phyloP scores from a whole-genome alignment of 2,329 filamentous ascomycete species.

The Domatiomyces globalis region DNA sequence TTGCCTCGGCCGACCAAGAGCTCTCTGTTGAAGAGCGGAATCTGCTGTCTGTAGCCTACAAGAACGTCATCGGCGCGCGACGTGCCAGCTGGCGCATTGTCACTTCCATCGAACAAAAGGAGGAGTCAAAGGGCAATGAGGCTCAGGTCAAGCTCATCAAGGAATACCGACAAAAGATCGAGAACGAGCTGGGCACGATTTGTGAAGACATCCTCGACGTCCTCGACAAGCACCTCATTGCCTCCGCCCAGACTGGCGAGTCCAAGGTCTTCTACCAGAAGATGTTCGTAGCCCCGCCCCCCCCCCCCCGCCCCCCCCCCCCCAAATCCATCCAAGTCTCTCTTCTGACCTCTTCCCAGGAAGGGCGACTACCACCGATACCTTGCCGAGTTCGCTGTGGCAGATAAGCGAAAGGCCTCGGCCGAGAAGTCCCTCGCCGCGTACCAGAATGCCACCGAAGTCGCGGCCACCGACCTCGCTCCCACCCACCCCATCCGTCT shows the following conservation, averaged over 20 bases:
- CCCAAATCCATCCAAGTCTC: not conserved
- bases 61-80: slow-evolving; percentile 94
- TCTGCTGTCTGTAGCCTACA: slow-evolving; percentile 94
- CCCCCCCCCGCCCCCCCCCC: not conserved
- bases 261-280: slow-evolving; percentile 99
- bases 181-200: slow-evolving; percentile 91
- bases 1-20: slow-evolving; percentile 73
- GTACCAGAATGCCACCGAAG: slow-evolving; percentile 88
- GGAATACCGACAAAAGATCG: slow-evolving; percentile 98
- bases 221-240: slow-evolving; percentile 84
- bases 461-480: slow-evolving; percentile 75
- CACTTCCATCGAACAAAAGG: slow-evolving; percentile 97
- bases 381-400: slow-evolving; percentile 88
- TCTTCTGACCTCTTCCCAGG: slow-evolving; percentile 38
- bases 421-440: slow-evolving; percentile 91
- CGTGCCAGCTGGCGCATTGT: slow-evolving; percentile 98
- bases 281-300: slow-evolving; percentile 51
- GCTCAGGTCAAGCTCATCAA: slow-evolving; percentile 83
- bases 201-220: slow-evolving; percentile 95
- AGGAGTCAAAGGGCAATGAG: slow-evolving; percentile 96
- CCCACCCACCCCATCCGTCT: slow-evolving; percentile 89
- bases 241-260: slow-evolving; percentile 86
- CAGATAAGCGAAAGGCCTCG: slow-evolving; percentile 87
- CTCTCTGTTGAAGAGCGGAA: slow-evolving; percentile 91
- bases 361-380: slow-evolving; percentile 99